Base-by-base conservation (phyloP, 257 asterid species). In the Ocimum tenuiflorum region DNA sequence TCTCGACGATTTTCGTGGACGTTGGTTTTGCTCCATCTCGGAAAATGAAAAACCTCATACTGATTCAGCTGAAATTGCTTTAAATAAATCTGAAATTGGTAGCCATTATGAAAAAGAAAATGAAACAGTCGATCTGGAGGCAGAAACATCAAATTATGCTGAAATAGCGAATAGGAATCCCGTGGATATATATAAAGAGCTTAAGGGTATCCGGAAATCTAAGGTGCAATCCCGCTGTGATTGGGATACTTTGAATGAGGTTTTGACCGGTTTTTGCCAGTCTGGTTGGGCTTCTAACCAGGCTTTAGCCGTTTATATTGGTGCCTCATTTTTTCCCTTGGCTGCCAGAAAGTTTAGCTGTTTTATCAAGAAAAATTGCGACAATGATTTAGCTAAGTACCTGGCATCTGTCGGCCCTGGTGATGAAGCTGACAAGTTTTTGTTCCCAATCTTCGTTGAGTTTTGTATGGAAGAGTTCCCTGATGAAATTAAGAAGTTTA, bases 281-380 rank as follows among this genome's bases (percentile, higher is more conserved):
- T 92, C 98, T 0, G 83, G 83, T 49, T 92, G 98, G 97, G 97
- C 97, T 47, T 60, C 95, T 0, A 80, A 84, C 74, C 98, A 87
- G 78, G 89, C 98, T 46, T 80, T 92, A n/a, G 89, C 88, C 3
- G 74, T 84, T 20, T 92, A 87, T 63, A 92, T 92, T 38, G 87
- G 97, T 42, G 88, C 96, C 39, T 73, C 94, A 3, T 87, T 80
- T 74, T 92, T 77, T 59, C 95, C 97, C 35, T 70, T 81, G 0
- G 96, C 96, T 7, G 95, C 84, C 4, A 81, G 63, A 38, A 76
- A 78, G 74, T 92, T 92, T 1, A 68, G 79, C 15, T 46, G 23
- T 3, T 87, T 92, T 83, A 80, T 87, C 78, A 57, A 61, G 68
- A 76, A 65, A 59, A 89, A 69, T 67, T 81, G 81, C 35, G 74